Base-by-base conservation (phyloP, 371 early-diverging fungal genomes). In the Blakeslea trispora region DNA sequence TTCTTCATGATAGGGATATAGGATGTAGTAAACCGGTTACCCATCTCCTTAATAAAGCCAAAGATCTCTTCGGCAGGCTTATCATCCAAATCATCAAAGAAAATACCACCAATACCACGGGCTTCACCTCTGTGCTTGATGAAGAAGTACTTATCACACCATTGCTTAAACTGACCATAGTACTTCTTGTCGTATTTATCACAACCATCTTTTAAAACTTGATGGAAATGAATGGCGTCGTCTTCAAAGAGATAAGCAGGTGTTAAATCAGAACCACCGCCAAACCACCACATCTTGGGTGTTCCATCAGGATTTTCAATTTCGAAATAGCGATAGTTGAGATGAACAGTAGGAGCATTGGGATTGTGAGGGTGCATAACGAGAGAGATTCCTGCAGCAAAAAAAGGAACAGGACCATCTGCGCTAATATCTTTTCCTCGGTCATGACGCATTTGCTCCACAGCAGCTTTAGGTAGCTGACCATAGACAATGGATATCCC, bases 311-410 rank as follows among this genome's bases (percentile, higher is more conserved):
- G 70, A 32, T 78, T 69, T 40, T 76, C 78, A n/a, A 91, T 75
- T 59, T 97, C 97, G 81, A 97, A 96, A 71, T 97, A 96, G 11
- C 98, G 85, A 74, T 94, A 97, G 74, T 97, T 97, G 68, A 91
- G 76, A 68, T 97, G 98, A 1, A 91, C 88, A 0, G 98, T 97
- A 1, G 98, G 97, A 1, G 91, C 94, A 59, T 89, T 83, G 7
- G 97, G 98, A 69, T 96, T 97, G 65, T 87, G 85, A 31, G 96
- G 96, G 58, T 97, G 97, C 59, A 95, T 83, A 23, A 97, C 96
- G 43, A 91, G 78, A 1, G 89, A 89, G 47, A 96, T 90, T 2
- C 96, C 97, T 0, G 95, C 91, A 6, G 89, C 97, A 69, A 91
- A 93, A 76, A 93, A 82, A 45, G 85, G 84, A 11, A 74, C 61